These are phyloP conservation scores for Mesostigma viride DNA, from an alignment of 139 green algal species.

Conservation along the genomic window DNA sequence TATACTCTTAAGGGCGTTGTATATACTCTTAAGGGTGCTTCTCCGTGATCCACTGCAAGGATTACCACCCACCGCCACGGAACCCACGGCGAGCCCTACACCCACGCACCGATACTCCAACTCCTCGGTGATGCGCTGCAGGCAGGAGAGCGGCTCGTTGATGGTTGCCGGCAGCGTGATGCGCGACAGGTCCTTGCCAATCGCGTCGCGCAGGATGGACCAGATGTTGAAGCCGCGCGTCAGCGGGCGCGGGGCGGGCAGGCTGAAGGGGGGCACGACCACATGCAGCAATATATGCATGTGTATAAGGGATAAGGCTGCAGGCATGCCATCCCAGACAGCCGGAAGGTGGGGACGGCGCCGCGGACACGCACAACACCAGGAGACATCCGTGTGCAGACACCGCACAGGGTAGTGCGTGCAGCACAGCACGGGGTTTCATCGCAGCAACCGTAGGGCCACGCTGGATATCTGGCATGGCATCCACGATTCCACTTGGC, in stretches of 20 bases:
- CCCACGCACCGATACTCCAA: constrained; percentile 63
- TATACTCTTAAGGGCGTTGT: too few relatives aligned
- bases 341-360: neutral
- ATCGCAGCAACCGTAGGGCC: too few relatives aligned
- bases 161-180: constrained; percentile 79
- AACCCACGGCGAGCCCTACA: too few relatives aligned
- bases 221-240: constrained; percentile 63
- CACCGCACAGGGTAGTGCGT: neutral
- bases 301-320: neutral
- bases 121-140: constrained; percentile 65
- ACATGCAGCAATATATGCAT: neutral
- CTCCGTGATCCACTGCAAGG: too few relatives aligned
- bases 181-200: constrained; percentile 17
- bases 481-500: too few relatives aligned
- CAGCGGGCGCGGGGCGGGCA: neutral
- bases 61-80: too few relatives aligned
- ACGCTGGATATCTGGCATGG: too few relatives aligned
- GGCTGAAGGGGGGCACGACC: neutral
- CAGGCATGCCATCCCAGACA: neutral
- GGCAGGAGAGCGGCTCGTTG: constrained; percentile 68
- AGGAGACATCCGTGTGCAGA: neutral
- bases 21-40: too few relatives aligned
- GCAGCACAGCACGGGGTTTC: too few relatives aligned
- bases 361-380: neutral
- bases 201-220: constrained; percentile 60